Evolutionary conservation across 1,284 basidiomycete species (phyloP), one percentile per base, ranked within the genome.

Genomic region (Phylloboletellus chloephorus): DNA sequence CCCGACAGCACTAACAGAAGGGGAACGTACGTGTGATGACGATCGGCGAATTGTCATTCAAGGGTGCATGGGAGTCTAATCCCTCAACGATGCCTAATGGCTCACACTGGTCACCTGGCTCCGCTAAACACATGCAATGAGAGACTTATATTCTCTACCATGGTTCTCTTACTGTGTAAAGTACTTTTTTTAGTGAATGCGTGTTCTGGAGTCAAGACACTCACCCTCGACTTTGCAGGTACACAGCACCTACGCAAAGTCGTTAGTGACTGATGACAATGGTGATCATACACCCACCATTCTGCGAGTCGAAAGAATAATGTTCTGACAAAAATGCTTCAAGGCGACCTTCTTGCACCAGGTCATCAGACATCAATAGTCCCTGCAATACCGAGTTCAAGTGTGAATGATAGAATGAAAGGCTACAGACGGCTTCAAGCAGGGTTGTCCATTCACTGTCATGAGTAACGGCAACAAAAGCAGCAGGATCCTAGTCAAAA

Each of bases 401-500:
- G 2, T 11, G 16, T 4, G 36, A 20, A 37, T 41, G 30, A 5
- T 30, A 8, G 6, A 22, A 25, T 6, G 19, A 10, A 12, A 5
- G 5, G 5, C 2, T 11, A 37, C 13, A 5, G 16, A 6, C 41
- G 17, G 24, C 20, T 19, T 26, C 11, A 22, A 42, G 7, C 23
- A 42, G 31, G 5, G n/a, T 13, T 8, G 31, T 40, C 41, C 41
- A 42, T 10, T 31, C 23, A 19, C 31, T 12, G 13, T 42, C 41
- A 19, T 43, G 42, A 5, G 26, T 43, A 13, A 44, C 7, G n/a
- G 23, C 42, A 7, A 34, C 29, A 2, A 10, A 5, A n/a, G 34
- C 33, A 2, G 20, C 4, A 5, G 34, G 10, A 24, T 28, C 20
- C 43, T 44, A 2, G 4, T 0, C 11, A n/a, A 37, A 5, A 21